Evolutionary conservation across 2,329 filamentous ascomycete genomes (phyloP).

Genomic region (Penicillium nordicum): DNA sequence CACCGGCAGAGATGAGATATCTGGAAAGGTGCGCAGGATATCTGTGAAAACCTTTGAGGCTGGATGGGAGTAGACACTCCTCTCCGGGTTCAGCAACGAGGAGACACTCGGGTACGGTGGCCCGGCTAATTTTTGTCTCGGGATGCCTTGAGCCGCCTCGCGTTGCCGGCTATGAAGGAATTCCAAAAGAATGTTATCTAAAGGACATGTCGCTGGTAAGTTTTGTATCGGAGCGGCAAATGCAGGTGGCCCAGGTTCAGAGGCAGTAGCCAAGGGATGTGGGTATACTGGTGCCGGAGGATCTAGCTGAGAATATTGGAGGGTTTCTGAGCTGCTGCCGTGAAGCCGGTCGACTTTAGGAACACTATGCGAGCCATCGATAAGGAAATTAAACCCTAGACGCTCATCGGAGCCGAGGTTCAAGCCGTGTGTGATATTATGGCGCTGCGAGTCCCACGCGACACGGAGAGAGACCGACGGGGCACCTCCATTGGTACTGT

Average conservation of each 20-base stretch:
- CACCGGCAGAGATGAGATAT: slow-evolving; percentile 73
- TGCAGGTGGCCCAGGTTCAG: slow-evolving; percentile 29
- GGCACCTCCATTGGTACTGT: slow-evolving; percentile 20
- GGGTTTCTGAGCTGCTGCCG: slow-evolving; percentile 25
- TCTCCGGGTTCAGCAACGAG: slow-evolving; percentile 69
- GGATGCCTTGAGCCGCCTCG: slow-evolving; percentile 63
- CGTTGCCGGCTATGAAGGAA: slow-evolving; percentile 68
- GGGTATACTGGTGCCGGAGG: slow-evolving; percentile 23
- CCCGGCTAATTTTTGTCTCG: slow-evolving; percentile 65
- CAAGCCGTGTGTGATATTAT: slow-evolving; percentile 51
- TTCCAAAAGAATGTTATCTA: slow-evolving; percentile 76
- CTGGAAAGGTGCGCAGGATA: slow-evolving; percentile 78
- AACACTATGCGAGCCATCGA: slow-evolving; percentile 58
- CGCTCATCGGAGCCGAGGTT: slow-evolving; percentile 60
- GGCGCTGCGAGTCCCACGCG: slow-evolving; percentile 43
- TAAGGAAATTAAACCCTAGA: slow-evolving; percentile 69
- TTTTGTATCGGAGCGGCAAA: slow-evolving; percentile 55
- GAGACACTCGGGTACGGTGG: slow-evolving; percentile 77
- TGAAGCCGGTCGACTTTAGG: slow-evolving; percentile 50
- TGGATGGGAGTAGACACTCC: slow-evolving; percentile 64
- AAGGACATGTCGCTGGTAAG: slow-evolving; percentile 65
- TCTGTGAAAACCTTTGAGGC: slow-evolving; percentile 82
- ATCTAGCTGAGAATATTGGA: slow-evolving; percentile 22
- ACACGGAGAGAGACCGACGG: slow-evolving; percentile 34
- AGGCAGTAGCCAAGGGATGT: slow-evolving; percentile 22